Base-by-base conservation (phyloP, 2,329 filamentous ascomycete species). In the Fusarium sp. region DNA sequence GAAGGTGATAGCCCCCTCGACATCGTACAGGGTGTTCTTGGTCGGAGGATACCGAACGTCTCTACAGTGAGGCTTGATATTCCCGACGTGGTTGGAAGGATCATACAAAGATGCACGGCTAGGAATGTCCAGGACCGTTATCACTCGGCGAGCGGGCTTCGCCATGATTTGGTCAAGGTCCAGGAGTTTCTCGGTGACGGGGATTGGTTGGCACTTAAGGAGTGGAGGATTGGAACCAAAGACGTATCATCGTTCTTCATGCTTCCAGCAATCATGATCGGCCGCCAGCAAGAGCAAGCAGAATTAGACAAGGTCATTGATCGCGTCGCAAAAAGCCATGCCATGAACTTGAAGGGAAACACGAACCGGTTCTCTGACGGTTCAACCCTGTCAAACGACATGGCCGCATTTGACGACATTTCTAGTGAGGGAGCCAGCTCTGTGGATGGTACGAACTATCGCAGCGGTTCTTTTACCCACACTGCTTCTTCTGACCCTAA, bases 221-320 rank as follows among this genome's bases (percentile, higher is more conserved):
- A 92, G 44, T 97, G 94, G 86, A 87, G 90, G 72, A 91, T 97
- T 68, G 95, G 90, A 18, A 90, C 91, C n/a, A 94, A 91, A 66
- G 96, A 98, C 81, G 91, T 98, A 1, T 97, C 94, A 2, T 97
- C 95, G 9, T 96, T 97, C 79, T 98, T 98, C 83, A 93, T 95
- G 75, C 87, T 98, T 26, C 96, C 96, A 1, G 89, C 90, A 1
- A 87, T 88, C 66, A 94, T 97, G 87, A 93, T 98, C 73, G 96
- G 96, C 8, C 90, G 95, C 41, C 87, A 92, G 36, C 86, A 89
- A 70, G 94, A 98, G 80, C 90, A 90, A 47, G 86, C 91, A 53
- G 88, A 89, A 42, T 89, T 98, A 14, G 83, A 95, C 44, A 88
- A 87, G 74, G 88, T 96, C 41, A 94, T 98, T 56, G 92, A 97